Conservation (phyloP, 2,329 filamentous ascomycete species). For the Diplodia sapinea region DNA sequence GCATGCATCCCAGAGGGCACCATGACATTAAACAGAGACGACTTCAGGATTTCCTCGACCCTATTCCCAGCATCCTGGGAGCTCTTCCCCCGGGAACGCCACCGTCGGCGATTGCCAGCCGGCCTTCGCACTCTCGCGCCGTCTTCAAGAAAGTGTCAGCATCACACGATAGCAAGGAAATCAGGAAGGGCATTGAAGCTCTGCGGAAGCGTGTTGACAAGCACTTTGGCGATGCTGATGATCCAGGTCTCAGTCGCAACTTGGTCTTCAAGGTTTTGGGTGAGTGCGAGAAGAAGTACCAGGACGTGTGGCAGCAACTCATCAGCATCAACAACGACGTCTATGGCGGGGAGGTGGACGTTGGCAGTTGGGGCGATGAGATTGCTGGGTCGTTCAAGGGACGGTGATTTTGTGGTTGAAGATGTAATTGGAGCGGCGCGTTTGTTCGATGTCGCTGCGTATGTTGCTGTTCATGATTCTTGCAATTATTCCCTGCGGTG, state of each 20-base stretch:
- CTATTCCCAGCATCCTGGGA: slow-evolving; percentile 75
- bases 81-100: slow-evolving; percentile 52
- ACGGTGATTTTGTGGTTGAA: slow-evolving; percentile 1
- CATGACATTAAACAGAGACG: slow-evolving; percentile 32
- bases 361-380: slow-evolving; percentile 37
- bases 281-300: slow-evolving; percentile 64
- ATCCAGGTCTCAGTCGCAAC: slow-evolving; percentile 67
- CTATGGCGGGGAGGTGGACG: slow-evolving; percentile 54
- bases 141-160: slow-evolving; percentile 87
- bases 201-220: slow-evolving; percentile 93
- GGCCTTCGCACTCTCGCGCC: slow-evolving; percentile 80
- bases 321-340: slow-evolving; percentile 50
- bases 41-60: slow-evolving; percentile 79
- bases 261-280: slow-evolving; percentile 65
- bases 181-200: slow-evolving; percentile 87
- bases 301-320: slow-evolving; percentile 58
- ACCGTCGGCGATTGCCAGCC: slow-evolving; percentile 70
- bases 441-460: neutral
- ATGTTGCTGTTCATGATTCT: neutral
- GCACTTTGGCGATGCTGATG: slow-evolving; percentile 91
- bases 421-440: slow-evolving; percentile 8
- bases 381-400: slow-evolving; percentile 28
- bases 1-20: neutral
- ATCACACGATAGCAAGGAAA: slow-evolving; percentile 80
- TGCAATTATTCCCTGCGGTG: neutral